A percentile compares a stretch with the other conserved stretches of the same genome.
phyloP scores from a whole-genome alignment of 306 rosid species.

The Pyrus communis region DNA sequence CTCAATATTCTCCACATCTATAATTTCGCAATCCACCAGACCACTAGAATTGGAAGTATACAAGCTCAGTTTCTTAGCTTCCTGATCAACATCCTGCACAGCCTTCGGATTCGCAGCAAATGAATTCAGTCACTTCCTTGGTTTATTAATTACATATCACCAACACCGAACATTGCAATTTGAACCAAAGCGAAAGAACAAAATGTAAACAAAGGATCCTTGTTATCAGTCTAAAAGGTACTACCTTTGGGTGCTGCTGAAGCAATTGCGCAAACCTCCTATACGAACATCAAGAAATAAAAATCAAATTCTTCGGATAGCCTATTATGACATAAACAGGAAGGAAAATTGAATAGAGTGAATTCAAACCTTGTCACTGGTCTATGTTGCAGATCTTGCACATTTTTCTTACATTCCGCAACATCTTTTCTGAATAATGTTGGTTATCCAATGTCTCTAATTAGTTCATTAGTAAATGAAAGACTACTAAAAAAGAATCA shows the following conservation, averaged over 20 bases:
- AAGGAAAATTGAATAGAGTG: neutral
- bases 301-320: neutral
- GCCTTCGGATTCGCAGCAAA: neutral
- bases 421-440: neutral
- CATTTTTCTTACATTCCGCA: neutral
- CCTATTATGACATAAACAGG: neutral
- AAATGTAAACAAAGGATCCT: neutral
- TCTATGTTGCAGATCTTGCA: conserved; percentile 2
- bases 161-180: neutral
- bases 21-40: conserved; percentile 21
- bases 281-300: conserved; percentile 12
- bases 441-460: neutral
- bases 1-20: conserved; percentile 32
- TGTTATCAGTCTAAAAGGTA: neutral
- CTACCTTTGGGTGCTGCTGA: conserved; percentile 28
- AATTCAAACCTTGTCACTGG: conserved; percentile 16
- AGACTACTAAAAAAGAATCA: neutral
- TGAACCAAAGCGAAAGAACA: neutral
- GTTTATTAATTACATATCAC: neutral
- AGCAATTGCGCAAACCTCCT: conserved; percentile 54
- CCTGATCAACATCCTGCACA: conserved; percentile 1
- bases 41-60: conserved; percentile 18
- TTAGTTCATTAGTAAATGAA: neutral
- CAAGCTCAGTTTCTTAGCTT: conserved; percentile 11
- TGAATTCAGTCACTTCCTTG: neutral